Conservation (phyloP, 2,329 filamentous ascomycete genomes). For the Fusarium incarnatum region DNA sequence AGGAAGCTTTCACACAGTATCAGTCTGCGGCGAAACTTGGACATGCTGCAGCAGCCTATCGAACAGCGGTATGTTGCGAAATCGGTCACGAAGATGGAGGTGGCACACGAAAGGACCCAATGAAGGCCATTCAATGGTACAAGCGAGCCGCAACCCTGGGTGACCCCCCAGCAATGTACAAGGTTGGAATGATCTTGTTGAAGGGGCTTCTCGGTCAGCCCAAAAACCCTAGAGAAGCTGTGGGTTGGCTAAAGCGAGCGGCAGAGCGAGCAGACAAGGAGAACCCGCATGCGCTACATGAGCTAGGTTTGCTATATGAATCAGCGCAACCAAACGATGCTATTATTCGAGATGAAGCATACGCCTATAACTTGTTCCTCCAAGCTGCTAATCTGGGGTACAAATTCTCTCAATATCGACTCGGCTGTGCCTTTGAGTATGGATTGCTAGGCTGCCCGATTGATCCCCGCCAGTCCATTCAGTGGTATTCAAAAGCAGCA, state of each 20-base stretch:
- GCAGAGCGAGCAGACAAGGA: constrained; percentile 88
- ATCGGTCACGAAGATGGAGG: constrained; percentile 95
- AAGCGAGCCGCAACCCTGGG: constrained; percentile 90
- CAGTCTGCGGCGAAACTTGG: constrained; percentile 92
- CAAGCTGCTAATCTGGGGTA: constrained; percentile 91
- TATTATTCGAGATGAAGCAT: constrained; percentile 82
- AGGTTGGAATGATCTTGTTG: constrained; percentile 94
- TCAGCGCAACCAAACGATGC: constrained; percentile 74
- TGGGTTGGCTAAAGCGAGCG: constrained; percentile 92
- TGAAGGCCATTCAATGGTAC: constrained; percentile 99
- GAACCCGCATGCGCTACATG: constrained; percentile 95
- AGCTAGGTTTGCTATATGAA: constrained; percentile 77
- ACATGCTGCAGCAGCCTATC: constrained; percentile 88
- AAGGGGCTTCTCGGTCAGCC: constrained; percentile 93
- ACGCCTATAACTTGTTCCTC: constrained; percentile 83
- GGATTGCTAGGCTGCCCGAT: constrained; percentile 84
- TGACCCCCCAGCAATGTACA: constrained; percentile 96
- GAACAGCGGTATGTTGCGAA: constrained; percentile 96
- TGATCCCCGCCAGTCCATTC: constrained; percentile 85
- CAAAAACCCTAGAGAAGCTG: constrained; percentile 84
- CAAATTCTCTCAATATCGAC: constrained; percentile 92
- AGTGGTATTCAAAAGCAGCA: constrained; percentile 93
- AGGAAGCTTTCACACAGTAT: constrained; percentile 93
- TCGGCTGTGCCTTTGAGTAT: constrained; percentile 91
- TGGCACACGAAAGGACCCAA: constrained; percentile 87